A percentile compares a stretch with the other conserved stretches of the same genome.
These are phyloP conservation scores for Globisporangium megalacanthum DNA, from an alignment of 352 stramenopile species.

Conservation along the genomic window DNA sequence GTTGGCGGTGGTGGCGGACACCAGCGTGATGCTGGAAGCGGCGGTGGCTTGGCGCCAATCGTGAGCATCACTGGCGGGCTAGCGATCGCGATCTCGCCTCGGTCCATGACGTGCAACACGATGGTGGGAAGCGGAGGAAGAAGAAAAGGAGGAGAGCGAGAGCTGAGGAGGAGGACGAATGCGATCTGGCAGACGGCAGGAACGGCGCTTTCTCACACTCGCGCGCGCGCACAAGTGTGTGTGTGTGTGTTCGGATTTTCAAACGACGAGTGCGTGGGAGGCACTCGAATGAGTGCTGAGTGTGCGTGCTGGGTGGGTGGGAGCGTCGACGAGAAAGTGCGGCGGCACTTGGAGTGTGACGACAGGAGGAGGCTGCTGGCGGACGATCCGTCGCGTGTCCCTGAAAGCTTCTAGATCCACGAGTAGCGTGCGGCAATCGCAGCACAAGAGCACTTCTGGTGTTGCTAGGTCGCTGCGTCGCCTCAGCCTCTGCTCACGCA, in stretches of 20 bases:
- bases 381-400: background rate
- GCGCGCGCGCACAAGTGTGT: background rate
- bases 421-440: background rate
- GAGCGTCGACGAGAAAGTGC: background rate
- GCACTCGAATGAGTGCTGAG: background rate
- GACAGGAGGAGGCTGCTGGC: too few relatives aligned
- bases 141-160: too few relatives aligned
- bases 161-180: background rate
- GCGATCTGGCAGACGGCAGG: too few relatives aligned
- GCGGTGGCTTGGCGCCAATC: slow-evolving; percentile 13
- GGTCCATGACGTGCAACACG: slow-evolving; percentile 9
- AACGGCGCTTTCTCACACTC: too few relatives aligned
- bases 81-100: slow-evolving; percentile 35
- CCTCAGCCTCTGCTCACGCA: too few relatives aligned
- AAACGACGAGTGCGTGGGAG: too few relatives aligned
- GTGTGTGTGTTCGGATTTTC: background rate
- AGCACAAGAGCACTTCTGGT: background rate
- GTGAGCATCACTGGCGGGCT: slow-evolving; percentile 21
- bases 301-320: background rate
- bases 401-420: background rate
- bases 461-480: too few relatives aligned
- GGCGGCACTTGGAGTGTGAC: background rate
- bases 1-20: background rate
- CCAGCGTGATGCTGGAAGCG: background rate
- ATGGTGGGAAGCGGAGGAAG: too few relatives aligned